These are phyloP conservation scores for Pulveroboletus frians DNA, from an alignment of 768 basidiomycete species.

Conservation along the genomic window DNA sequence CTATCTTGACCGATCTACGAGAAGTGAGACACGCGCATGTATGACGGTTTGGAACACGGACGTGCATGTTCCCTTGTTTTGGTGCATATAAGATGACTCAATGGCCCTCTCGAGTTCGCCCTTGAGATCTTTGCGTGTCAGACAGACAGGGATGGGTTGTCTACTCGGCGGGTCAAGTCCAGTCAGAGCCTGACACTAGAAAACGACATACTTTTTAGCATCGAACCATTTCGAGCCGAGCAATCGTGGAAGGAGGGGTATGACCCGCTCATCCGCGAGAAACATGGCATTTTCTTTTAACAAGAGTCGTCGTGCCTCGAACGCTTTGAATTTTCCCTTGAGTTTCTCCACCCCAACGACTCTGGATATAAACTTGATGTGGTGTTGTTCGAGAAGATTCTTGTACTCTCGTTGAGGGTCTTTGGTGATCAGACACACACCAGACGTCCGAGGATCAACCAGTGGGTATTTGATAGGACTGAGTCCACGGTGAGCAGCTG, in stretches of 20 bases:
- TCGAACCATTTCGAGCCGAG: constrained; percentile 89
- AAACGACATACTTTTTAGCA: constrained; percentile 79
- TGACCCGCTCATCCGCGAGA: constrained; percentile 86
- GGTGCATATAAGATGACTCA: constrained; percentile 92
- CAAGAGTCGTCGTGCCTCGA: constrained; percentile 75
- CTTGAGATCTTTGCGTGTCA: constrained; percentile 87
- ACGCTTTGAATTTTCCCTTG: constrained; percentile 88
- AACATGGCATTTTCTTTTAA: constrained; percentile 89
- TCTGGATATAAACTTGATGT: constrained; percentile 84
- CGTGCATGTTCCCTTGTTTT: constrained; percentile 91
- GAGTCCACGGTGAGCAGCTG: constrained; percentile 1
- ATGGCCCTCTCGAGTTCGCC: constrained; percentile 89
- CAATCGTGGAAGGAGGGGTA: constrained; percentile 81
- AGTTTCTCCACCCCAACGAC: constrained; percentile 90
- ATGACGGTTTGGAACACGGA: constrained; percentile 38
- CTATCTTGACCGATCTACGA: constrained; percentile 78
- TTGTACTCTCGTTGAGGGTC: constrained; percentile 97
- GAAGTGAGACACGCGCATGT: background rate
- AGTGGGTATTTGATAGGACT: constrained; percentile 75
- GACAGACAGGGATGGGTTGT: constrained; percentile 91
- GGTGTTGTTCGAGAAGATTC: constrained; percentile 71
- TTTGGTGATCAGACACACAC: constrained; percentile 90
- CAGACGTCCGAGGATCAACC: constrained; percentile 73
- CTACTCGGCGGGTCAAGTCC: constrained; percentile 36
- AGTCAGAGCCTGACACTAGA: background rate